Evolutionary conservation across 2,329 filamentous ascomycete species (phyloP).

Genomic region (Lachnellula cervina): DNA sequence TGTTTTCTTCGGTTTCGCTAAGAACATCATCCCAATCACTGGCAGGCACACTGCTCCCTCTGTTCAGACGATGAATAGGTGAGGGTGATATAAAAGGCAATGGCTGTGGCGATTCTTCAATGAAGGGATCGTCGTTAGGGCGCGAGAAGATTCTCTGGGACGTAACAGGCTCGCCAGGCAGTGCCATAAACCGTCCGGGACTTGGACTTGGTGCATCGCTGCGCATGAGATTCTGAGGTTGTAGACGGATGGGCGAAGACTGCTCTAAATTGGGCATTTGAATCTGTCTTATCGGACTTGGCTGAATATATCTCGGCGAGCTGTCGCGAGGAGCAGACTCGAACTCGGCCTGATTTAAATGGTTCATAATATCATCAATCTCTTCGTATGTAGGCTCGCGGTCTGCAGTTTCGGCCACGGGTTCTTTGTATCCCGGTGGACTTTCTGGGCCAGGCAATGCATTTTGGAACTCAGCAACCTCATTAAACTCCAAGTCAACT

Average conservation of each 20-base stretch:
- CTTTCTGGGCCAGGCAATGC: constrained; percentile 22
- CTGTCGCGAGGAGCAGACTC: constrained; percentile 37
- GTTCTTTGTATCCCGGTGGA: constrained; percentile 14
- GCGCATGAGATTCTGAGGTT: constrained; percentile 49
- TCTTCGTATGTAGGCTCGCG: constrained; percentile 60
- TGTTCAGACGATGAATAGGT: constrained; percentile 59
- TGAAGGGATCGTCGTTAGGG: constrained; percentile 39
- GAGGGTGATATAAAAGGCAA: constrained; percentile 48
- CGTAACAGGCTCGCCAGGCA: constrained; percentile 41
- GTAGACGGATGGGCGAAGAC: constrained; percentile 49
- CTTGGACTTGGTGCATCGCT: constrained; percentile 72
- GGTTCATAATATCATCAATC: constrained; percentile 88
- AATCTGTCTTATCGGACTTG: constrained; percentile 38
- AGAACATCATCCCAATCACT: constrained; percentile 94
- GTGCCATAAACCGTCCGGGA: constrained; percentile 49
- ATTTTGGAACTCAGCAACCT: constrained; percentile 24
- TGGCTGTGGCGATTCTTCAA: constrained; percentile 29
- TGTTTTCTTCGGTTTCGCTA: constrained; percentile 75
- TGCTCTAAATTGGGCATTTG: constrained; percentile 37
- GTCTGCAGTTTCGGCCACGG: constrained; percentile 4
- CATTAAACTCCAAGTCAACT: constrained; percentile 18
- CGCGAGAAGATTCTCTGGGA: constrained; percentile 42
- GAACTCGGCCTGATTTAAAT: constrained; percentile 69
- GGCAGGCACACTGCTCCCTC: constrained; percentile 58
- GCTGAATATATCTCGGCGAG: constrained; percentile 43